Evolutionary conservation across 495 filamentous ascomycete species (phyloP).

Genomic region (Talaromyces borbonicus): DNA sequence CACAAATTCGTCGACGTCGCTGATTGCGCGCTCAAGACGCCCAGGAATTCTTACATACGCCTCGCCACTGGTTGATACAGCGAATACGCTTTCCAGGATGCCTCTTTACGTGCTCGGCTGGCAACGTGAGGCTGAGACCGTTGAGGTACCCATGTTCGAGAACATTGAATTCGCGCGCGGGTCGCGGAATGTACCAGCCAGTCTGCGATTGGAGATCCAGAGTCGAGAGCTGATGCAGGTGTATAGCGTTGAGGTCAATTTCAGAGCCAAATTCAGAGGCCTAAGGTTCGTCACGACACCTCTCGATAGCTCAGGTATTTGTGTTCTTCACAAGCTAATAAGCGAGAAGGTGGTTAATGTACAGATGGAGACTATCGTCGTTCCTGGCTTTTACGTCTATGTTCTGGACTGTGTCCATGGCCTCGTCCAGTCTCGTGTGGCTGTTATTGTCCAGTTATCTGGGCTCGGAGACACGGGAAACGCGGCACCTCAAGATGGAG

Average conservation of each 20-base stretch:
- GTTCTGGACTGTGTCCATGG: conserved; percentile 69
- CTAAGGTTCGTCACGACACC: conserved; percentile 37
- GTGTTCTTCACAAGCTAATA: background rate
- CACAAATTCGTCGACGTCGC: conserved; percentile 16
- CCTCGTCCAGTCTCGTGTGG: conserved; percentile 52
- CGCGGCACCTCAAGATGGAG: background rate
- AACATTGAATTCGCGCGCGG: conserved; percentile 50
- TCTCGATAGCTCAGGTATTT: background rate
- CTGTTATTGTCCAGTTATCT: conserved; percentile 33
- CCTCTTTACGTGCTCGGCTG: conserved; percentile 53
- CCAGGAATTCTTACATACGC: conserved; percentile 59
- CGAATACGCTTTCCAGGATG: conserved; percentile 38
- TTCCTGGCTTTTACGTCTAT: conserved; percentile 54
- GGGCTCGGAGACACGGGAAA: background rate
- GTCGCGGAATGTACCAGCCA: conserved; percentile 45
- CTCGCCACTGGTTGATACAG: conserved; percentile 46
- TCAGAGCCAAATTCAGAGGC: conserved; percentile 64
- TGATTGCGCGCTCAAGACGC: conserved; percentile 41
- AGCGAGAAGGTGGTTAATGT: conserved; percentile 64
- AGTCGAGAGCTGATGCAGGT: conserved; percentile 57
- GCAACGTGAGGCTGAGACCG: conserved; percentile 38
- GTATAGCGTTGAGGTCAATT: conserved; percentile 56
- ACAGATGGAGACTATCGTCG: conserved; percentile 58
- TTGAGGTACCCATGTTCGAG: conserved; percentile 68
- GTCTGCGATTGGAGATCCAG: conserved; percentile 56